phyloP scores from a whole-genome alignment of 352 stramenopile genomes.

The Pythium apleroticum region DNA sequence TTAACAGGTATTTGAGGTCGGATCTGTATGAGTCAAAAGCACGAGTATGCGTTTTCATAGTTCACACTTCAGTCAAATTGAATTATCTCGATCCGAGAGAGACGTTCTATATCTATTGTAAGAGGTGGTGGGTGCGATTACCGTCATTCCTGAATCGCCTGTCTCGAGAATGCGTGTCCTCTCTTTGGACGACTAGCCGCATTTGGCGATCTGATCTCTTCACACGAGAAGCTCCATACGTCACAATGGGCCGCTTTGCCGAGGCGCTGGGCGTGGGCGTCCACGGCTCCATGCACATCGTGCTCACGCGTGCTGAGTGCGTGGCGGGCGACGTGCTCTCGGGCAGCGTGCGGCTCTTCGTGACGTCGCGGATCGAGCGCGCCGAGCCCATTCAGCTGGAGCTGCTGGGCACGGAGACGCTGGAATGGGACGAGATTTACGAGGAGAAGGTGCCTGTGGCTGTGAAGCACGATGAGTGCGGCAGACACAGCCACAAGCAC shows the following conservation, averaged over 20 bases:
- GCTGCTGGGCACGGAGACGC: conserved; percentile 7
- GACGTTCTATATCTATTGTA: too few species aligned
- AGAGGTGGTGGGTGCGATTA: too few species aligned
- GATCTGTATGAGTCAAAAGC: too few species aligned
- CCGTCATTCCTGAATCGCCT: too few species aligned
- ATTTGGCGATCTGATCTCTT: not conserved
- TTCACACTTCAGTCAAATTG: too few species aligned
- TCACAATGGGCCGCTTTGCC: conserved; percentile 1
- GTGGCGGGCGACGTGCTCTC: conserved; percentile 13
- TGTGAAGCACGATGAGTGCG: not conserved
- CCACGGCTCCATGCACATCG: conserved; percentile 13
- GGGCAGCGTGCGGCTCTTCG: conserved; percentile 5
- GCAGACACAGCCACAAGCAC: not conserved
- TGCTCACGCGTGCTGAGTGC: conserved; percentile 6
- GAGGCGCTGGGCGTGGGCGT: conserved; percentile 6
- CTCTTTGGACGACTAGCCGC: too few species aligned
- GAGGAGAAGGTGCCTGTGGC: not conserved
- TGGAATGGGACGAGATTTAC: conserved; percentile 2
- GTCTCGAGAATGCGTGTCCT: too few species aligned
- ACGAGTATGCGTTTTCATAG: too few species aligned
- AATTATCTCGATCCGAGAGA: too few species aligned
- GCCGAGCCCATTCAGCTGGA: conserved; percentile 5
- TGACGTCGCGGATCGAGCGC: conserved; percentile 13
- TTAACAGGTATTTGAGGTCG: not conserved
- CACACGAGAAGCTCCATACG: too few species aligned